phyloP scores from a whole-genome alignment of 2,329 filamentous ascomycete species.

The Aspergillus bombycis region DNA sequence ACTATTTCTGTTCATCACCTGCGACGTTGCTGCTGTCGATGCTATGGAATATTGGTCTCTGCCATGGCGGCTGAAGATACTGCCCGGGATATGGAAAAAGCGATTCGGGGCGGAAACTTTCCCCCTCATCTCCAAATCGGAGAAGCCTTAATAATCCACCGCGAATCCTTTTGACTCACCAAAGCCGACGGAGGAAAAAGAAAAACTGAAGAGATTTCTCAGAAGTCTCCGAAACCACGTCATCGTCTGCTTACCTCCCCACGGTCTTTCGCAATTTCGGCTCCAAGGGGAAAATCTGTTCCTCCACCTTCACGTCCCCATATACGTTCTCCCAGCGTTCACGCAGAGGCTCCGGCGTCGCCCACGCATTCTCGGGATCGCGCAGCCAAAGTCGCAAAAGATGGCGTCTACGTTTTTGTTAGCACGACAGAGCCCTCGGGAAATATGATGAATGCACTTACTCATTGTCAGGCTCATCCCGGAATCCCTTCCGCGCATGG shows the following conservation, averaged over 20 bases:
- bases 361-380: constrained; percentile 52
- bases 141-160: not conserved
- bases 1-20: not conserved
- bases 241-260: not conserved
- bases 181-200: not conserved
- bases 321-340: constrained; percentile 48
- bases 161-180: not conserved
- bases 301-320: constrained; percentile 41
- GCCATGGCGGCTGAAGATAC: not conserved
- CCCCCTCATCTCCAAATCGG: not conserved
- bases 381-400: constrained; percentile 52
- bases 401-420: constrained; percentile 40
- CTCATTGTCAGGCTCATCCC: constrained; percentile 42
- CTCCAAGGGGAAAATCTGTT: constrained; percentile 49
- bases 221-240: not conserved
- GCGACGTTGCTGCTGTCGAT: not conserved
- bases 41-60: not conserved
- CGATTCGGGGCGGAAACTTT: not conserved
- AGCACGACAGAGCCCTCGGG: not conserved
- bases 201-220: not conserved
- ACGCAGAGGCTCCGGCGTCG: constrained; percentile 43
- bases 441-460: constrained; percentile 27
- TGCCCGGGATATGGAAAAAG: not conserved
- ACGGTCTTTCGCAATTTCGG: constrained; percentile 8
- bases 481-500: constrained; percentile 54